Conservation (phyloP, 306 rosid species). For the Delonix regia region DNA sequence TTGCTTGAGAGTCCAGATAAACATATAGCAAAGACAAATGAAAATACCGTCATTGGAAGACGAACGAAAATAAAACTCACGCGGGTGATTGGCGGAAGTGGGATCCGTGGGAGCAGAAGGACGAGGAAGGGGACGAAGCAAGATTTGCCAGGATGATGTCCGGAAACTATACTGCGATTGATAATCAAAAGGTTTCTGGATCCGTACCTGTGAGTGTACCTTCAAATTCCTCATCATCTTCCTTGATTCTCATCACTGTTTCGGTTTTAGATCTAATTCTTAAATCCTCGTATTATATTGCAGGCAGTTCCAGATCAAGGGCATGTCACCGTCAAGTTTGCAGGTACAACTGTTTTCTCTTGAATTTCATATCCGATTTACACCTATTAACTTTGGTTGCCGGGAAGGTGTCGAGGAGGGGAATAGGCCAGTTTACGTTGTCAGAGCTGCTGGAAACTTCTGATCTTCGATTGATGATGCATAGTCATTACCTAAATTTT, state of each 20-base stretch:
- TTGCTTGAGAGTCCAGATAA: not conserved
- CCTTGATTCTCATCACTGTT: not conserved
- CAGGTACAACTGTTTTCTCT: slow-evolving; percentile 47
- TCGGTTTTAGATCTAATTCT: slow-evolving; percentile 7
- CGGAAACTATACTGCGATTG: slow-evolving; percentile 65
- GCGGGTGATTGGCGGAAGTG: not conserved
- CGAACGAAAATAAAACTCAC: not conserved
- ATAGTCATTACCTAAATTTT: not conserved
- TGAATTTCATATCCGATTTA: not conserved
- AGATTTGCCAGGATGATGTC: slow-evolving; percentile 66
- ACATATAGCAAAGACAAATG: not conserved
- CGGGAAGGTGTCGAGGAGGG: not conserved
- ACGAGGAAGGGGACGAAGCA: not conserved
- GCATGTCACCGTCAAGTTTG: slow-evolving; percentile 55
- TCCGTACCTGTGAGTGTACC: slow-evolving; percentile 69
- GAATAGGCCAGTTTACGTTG: not conserved
- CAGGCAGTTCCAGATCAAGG: slow-evolving; percentile 84
- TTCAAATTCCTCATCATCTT: not conserved
- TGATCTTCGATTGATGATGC: not conserved
- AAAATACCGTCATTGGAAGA: not conserved
- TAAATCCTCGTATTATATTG: slow-evolving; percentile 18
- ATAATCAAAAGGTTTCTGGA: slow-evolving; percentile 73
- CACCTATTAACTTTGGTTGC: not conserved
- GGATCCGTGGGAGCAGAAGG: slow-evolving; percentile 5
- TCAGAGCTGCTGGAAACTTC: not conserved